A percentile compares a stretch with the other conserved stretches of the same genome.
Evolutionary conservation across 805 yeast genomes (phyloP).

Genomic region (Helenozyma baotianmanensis): DNA sequence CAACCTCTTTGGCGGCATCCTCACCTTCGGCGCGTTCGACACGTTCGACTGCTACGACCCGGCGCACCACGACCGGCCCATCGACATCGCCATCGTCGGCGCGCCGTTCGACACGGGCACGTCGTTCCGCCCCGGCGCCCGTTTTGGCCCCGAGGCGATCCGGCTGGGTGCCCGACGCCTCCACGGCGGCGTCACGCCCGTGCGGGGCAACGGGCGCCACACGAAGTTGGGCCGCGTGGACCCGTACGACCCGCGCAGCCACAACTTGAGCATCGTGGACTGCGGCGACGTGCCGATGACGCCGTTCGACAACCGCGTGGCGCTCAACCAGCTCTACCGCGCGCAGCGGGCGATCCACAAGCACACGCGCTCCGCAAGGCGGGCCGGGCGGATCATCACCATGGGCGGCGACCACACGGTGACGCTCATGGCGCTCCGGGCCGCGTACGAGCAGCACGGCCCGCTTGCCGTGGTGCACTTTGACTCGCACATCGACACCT

Average conservation of each 20-base stretch:
- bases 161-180: constrained; percentile 45
- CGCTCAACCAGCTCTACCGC: constrained; percentile 58
- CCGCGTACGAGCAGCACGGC: constrained; percentile 47
- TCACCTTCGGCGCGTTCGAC: constrained; percentile 50
- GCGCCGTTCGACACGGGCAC: constrained; percentile 59
- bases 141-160: constrained; percentile 55
- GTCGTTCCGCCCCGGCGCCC: constrained; percentile 52
- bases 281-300: constrained; percentile 69
- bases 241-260: constrained; percentile 45
- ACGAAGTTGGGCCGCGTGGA: constrained; percentile 39
- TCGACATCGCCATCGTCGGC: constrained; percentile 54
- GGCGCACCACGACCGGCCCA: constrained; percentile 9
- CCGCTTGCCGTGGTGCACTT: constrained; percentile 54
- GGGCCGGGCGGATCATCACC: constrained; percentile 30
- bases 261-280: constrained; percentile 41
- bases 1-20: constrained; percentile 44
- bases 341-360: constrained; percentile 47
- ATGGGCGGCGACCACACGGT: constrained; percentile 63
- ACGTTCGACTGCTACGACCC: constrained; percentile 46
- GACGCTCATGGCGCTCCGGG: constrained; percentile 46
- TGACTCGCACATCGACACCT: constrained; percentile 68
- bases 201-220: constrained; percentile 17
- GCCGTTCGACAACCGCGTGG: constrained; percentile 63
- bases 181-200: constrained; percentile 37
- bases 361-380: constrained; percentile 19